Base-by-base conservation (phyloP, 176 grass and related monocot species). In the Carex littledalei region DNA sequence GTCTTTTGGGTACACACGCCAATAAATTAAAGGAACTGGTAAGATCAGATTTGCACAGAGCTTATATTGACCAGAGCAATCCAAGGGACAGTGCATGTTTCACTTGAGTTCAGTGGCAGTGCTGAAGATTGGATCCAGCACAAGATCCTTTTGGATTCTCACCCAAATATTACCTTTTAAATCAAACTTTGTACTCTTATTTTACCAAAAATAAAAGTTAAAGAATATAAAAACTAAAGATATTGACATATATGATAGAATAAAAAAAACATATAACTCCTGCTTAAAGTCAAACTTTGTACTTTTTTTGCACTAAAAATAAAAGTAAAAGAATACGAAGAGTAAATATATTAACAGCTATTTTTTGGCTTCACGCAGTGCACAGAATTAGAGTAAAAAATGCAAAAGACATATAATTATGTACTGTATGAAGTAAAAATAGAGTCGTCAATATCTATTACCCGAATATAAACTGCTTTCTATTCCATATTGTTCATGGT, bases 11-110 rank as follows among this genome's bases (percentile, higher is more conserved):
- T 68, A 35, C 13, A 0, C 31, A 37, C 15, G 15, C 31, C 65
- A 68, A 68, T 68, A 37, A 37, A 68, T 68, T 35, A 68, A 68
- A 37, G 65, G 31, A 68, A 35, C 31, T 35, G 31, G 31, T 68
- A 3, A 26, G 71, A 76, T 76, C 71, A 76, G 45, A 76, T 54
- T 54, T 75, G 45, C 71, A 76, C 71, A 81, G 77, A 80, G 53
- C 20, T 60, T 80, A 17, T 39, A 34, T 69, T 69, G 34, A 37
- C 22, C 16, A 69, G 15, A 69, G 29, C 66, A 75, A 75, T 75
- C 8, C 16, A 75, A 8, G 2, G 45, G 50, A 80, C 77, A 39
- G 32, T 34, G 29, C 54, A 32, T 50, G 56, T 80, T 80, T 14
- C 21, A 54, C 29, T 79, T 58, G 24, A 79, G n/a, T 1, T 58